phyloP scores from a whole-genome alignment of 2,329 filamentous ascomycete genomes.

The Arthrobotrys pseudoclavata region DNA sequence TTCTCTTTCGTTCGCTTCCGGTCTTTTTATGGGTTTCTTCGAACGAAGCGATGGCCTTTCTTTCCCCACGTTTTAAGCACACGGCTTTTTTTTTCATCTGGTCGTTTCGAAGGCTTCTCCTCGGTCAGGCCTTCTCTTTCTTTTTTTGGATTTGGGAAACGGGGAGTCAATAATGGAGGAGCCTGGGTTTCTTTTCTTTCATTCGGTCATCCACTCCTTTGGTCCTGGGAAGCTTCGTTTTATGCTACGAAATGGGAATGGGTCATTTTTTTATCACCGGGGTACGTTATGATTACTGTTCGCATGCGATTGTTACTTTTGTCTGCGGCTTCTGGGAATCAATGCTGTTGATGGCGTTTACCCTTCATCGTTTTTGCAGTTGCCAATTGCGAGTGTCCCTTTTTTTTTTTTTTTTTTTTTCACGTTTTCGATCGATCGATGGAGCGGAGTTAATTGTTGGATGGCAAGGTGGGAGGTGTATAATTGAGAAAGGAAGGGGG shows the following conservation, averaged over 20 bases:
- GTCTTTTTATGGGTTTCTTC: background rate
- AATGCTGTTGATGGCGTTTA: slow-evolving; percentile 14
- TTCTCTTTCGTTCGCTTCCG: background rate
- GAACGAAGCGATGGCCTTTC: background rate
- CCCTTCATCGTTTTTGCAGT: background rate
- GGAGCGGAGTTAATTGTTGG: background rate
- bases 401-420: too few relatives aligned
- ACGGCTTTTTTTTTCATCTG: slow-evolving; percentile 20
- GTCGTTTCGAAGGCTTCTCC: background rate
- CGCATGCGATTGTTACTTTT: background rate
- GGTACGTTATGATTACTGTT: background rate
- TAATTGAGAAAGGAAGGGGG: background rate
- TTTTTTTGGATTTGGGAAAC: slow-evolving; percentile 8
- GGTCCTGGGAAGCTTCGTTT: background rate
- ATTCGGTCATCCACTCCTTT: background rate
- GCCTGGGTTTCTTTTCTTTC: slow-evolving; percentile 10
- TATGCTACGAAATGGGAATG: slow-evolving; percentile 4
- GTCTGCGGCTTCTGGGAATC: background rate
- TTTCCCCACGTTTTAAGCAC: slow-evolving; percentile 3
- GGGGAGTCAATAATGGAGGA: slow-evolving; percentile 20
- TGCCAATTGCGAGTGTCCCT: background rate
- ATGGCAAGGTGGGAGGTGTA: background rate
- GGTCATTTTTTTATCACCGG: background rate
- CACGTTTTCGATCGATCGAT: background rate
- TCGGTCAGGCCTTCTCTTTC: background rate